Evolutionary conservation across 768 basidiomycete species (phyloP), one percentile per base, ranked within the genome.

Genomic region (Paxillus rubicundulus): DNA sequence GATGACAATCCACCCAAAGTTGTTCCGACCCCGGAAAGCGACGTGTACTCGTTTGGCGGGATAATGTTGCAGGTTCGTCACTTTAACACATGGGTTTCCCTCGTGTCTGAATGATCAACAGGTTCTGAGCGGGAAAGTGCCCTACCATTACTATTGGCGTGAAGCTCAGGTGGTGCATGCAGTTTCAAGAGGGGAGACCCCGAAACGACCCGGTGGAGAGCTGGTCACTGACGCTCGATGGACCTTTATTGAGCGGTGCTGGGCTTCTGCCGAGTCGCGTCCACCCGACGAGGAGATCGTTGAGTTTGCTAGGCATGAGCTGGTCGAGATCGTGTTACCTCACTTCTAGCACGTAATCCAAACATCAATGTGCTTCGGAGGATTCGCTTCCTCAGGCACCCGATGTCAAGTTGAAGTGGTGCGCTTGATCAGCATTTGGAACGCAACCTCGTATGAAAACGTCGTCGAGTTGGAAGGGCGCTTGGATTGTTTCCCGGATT

Each of bases 31-130:
- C 2, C 4, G 53, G 57, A 42, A 6, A 76, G 69, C 41, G 79
- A 81, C 59, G 70, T 77, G 0, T 66, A 66, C 52, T 66, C 47
- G 72, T 74, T 50, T 53, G 63, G 41, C 5, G 56, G 63, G 4
- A 61, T 66, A 39, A 61, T 67, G 53, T 46, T 66, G 34, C 53
- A 65, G 1, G 64, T 67, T 20, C 41, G 63, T 55, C 33, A 77
- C 62, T 55, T 78, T 80, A 24, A 6, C 24, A 24, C 5, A 21
- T 6, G 3, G 24, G 4, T 24, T 24, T 24, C 2, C 24, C 3
- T 5, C 4, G 39, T 13, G 12, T 41, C 40, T 14, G 21, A 16
- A 41, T 8, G 10, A 21, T 16, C 8, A 2, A 27, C 14, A 55
- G 54, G 48, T 55, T 13, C 17, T 57, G 28, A 48, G 43, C 1